phyloP scores from a whole-genome alignment of 805 yeast genomes.

The Isabelozyma pseudorhagii region DNA sequence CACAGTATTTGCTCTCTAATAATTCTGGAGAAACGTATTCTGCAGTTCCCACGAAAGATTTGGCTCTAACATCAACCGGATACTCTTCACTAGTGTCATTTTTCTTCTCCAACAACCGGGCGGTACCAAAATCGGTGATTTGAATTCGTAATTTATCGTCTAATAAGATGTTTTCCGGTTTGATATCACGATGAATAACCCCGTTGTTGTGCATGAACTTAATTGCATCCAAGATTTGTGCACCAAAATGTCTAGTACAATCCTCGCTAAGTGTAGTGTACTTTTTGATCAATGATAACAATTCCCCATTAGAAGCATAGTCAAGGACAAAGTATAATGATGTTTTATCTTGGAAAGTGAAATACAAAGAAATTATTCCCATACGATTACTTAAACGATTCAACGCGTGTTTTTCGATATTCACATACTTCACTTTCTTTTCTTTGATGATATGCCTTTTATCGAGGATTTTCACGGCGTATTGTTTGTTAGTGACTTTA shows the following conservation, averaged over 20 bases:
- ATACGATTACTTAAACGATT: slow-evolving; percentile 59
- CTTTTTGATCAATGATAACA: slow-evolving; percentile 62
- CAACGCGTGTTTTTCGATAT: slow-evolving; percentile 76
- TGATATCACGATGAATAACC: slow-evolving; percentile 75
- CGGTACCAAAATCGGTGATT: slow-evolving; percentile 85
- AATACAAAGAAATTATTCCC: slow-evolving; percentile 67
- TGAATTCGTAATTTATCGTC: slow-evolving; percentile 60
- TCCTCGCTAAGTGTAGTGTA: slow-evolving; percentile 71
- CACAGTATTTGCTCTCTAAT: slow-evolving; percentile 66
- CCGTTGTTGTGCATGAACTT: slow-evolving; percentile 72
- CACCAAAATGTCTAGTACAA: slow-evolving; percentile 63
- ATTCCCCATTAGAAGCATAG: slow-evolving; percentile 78
- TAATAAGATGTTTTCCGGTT: slow-evolving; percentile 76
- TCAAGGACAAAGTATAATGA: slow-evolving; percentile 73
- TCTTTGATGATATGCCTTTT: slow-evolving; percentile 77
- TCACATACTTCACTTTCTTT: slow-evolving; percentile 80
- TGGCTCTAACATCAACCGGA: slow-evolving; percentile 67
- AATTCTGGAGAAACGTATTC: slow-evolving; percentile 83
- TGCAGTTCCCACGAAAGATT: slow-evolving; percentile 83
- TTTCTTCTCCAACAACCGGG: slow-evolving; percentile 60
- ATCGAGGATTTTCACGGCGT: slow-evolving; percentile 74
- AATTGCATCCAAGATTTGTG: slow-evolving; percentile 73
- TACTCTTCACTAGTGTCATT: slow-evolving; percentile 47
- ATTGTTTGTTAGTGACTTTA: slow-evolving; percentile 51
- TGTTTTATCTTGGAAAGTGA: slow-evolving; percentile 76